These are phyloP conservation scores for Cercospora citrullina DNA, from an alignment of 2,329 filamentous ascomycete species.

Conservation along the genomic window DNA sequence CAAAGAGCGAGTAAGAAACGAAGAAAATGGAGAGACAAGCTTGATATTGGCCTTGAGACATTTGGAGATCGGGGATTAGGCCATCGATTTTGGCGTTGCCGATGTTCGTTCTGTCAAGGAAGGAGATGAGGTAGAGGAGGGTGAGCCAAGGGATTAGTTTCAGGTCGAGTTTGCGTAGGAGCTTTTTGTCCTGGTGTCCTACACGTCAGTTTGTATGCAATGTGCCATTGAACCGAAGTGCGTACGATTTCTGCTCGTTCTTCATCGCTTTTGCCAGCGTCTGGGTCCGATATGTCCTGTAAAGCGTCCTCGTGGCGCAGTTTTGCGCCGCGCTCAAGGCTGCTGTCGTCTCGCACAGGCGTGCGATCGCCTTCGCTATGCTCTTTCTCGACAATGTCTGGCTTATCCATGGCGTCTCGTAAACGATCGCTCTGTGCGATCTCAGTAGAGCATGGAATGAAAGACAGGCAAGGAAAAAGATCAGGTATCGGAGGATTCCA, in stretches of 20 bases:
- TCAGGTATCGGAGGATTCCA: background rate
- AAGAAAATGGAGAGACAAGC: conserved; percentile 80
- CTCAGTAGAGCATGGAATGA: background rate
- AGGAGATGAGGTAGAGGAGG: conserved; percentile 71
- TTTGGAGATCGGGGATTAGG: conserved; percentile 57
- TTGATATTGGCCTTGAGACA: conserved; percentile 66
- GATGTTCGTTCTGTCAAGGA: conserved; percentile 72
- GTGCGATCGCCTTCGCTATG: conserved; percentile 6
- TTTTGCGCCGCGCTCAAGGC: background rate
- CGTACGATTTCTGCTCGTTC: conserved; percentile 16
- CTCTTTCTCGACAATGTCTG: background rate
- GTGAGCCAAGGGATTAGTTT: conserved; percentile 67
- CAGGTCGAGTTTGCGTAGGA: conserved; percentile 63
- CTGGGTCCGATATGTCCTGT: conserved; percentile 11
- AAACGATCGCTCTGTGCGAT: background rate
- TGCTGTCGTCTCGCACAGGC: background rate
- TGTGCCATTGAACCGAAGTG: background rate
- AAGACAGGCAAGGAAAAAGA: background rate
- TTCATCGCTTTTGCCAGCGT: conserved; percentile 17
- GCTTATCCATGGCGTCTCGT: conserved; percentile 7
- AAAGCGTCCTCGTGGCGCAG: background rate
- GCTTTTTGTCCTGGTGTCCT: conserved; percentile 56
- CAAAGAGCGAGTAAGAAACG: conserved; percentile 77
- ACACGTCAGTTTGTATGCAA: background rate
- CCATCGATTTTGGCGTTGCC: conserved; percentile 66